Evolutionary conservation across 495 filamentous ascomycete genomes (phyloP), one percentile per base, ranked within the genome.

Genomic region (Staphylotrichum longicolle): DNA sequence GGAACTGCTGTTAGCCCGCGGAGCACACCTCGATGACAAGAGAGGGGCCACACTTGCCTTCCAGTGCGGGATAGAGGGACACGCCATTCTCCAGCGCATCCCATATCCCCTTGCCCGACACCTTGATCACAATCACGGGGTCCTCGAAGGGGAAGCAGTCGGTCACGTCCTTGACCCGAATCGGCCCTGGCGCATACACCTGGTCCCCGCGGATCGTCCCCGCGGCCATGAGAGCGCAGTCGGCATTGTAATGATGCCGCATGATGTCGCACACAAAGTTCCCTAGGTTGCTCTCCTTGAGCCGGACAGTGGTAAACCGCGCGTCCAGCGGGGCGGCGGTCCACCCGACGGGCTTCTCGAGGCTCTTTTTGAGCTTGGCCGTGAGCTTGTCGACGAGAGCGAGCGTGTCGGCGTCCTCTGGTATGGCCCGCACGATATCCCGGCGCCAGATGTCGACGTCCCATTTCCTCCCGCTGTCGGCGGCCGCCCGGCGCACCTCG

Each of bases 221-320:
- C 0, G 87, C 85, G 0, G 89, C 90, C 86, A 96, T 93, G 60
- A 96, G 75, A 15, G 87, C 80, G 69, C 90, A 94, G 62, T 96
- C 92, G 0, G 89, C 83, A 9, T 73, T 68, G 69, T 96, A 91
- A 69, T 95, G 88, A 59, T 82, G 84, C 10, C 91, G 85, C 88
- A 96, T 95, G 15, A 96, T 78, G 69, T 96, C 92, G 72, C 88
- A 92, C 35, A 95, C 87, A 70, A 93, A 94, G 66, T 96, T 96
- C 0, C 88, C 91, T 1, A 93, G 66, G 66, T 96, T 96, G 37
- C 87, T 91, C 72, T 96, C 92, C 20, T 76, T 75, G 32, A 82
- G 71, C 2, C 92, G 80, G 1, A 95, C 89, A 0, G 91, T 96
- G 7, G 85, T 87, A 68, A 96, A 96, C 0, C 91, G 85, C 9